Base-by-base conservation (phyloP, 1,284 basidiomycete genomes). In the Puccinia hordei region DNA sequence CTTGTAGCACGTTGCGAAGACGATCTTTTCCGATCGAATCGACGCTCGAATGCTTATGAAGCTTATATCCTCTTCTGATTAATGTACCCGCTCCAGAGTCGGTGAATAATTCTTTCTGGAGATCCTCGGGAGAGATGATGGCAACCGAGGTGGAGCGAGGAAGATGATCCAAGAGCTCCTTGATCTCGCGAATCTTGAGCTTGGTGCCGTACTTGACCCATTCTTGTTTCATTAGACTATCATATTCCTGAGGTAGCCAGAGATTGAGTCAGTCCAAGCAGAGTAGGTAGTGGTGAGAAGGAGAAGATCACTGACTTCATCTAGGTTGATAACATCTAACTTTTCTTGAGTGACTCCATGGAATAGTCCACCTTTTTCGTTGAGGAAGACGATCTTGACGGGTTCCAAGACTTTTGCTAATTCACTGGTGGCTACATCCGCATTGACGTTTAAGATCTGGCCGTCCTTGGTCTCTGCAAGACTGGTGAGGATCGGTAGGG, bases 141-240 rank as follows among this genome's bases (percentile, higher is more conserved):
- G 96, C 96, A 78, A 99, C 96, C 63, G 95, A 98, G 27, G 96
- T 98, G 2, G 97, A 93, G 83, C 97, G 94, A 44, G 97, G 96
- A 81, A 99, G 93, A 87, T 97, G 93, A 86, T 99, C 97, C 78
- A 99, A 90, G 66, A 99, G 91, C 86, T 99, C 96, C 88, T 99
- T 99, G 89, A 99, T 98, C 87, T 99, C 96, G 83, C 96, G 92
- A 74, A 99, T 90, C 88, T 99, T 99, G 87, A 99, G 93, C 88
- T 99, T 99, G 83, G 97, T 99, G 83, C 96, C 96, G 86, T 91
- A 98, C 87, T 98, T 98, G 87, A 99, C 96, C 96, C 97, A 99
- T n/a, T 95, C 90, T 87, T 98, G 92, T 86, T 95, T 97, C 95
- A 99, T 94, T 81, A 99, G 90, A 57, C 90, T 90, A 83, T 97